phyloP scores from a whole-genome alignment of 1,284 basidiomycete species.

The Sporisorium scitamineum region DNA sequence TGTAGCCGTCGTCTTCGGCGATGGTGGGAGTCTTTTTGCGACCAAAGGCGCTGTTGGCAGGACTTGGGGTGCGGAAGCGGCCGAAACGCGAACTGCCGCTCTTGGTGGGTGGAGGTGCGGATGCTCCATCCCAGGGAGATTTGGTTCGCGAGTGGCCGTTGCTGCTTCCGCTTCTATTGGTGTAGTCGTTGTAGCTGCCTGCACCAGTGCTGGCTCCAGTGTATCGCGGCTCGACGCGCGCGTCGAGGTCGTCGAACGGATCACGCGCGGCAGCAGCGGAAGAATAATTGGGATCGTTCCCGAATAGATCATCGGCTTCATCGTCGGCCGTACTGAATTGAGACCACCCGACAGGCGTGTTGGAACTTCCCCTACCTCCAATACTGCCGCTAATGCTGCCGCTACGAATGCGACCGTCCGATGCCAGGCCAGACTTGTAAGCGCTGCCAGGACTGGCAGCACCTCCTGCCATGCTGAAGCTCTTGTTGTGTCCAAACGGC shows the following conservation, averaged over 20 bases:
- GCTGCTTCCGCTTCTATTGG: constrained; percentile 3
- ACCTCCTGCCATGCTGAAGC: constrained; percentile 7
- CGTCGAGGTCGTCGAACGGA: constrained; percentile 32
- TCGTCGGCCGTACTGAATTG: constrained; percentile 32
- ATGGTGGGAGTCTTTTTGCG: constrained; percentile 42
- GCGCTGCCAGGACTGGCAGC: constrained; percentile 6
- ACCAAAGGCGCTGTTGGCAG: constrained; percentile 30
- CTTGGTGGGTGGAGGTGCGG: constrained; percentile 30
- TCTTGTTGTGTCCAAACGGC: constrained; percentile 18
- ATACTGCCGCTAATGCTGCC: constrained; percentile 28
- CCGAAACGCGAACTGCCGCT: constrained; percentile 24
- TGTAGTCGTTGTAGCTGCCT: background rate
- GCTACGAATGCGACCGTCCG: constrained; percentile 21
- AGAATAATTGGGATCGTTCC: background rate
- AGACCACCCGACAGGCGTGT: constrained; percentile 42
- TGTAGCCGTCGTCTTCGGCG: constrained; percentile 26
- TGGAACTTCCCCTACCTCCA: constrained; percentile 20
- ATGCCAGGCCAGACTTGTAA: background rate
- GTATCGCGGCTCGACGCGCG: constrained; percentile 9
- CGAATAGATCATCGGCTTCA: constrained; percentile 33
- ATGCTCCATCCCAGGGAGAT: constrained; percentile 14
- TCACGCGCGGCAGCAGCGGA: constrained; percentile 8
- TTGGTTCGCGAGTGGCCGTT: constrained; percentile 24
- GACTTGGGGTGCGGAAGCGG: constrained; percentile 40
- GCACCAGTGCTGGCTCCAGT: constrained; percentile 9